Base-by-base conservation (phyloP, 148 eudicot genomes). In the Silene conica region DNA sequence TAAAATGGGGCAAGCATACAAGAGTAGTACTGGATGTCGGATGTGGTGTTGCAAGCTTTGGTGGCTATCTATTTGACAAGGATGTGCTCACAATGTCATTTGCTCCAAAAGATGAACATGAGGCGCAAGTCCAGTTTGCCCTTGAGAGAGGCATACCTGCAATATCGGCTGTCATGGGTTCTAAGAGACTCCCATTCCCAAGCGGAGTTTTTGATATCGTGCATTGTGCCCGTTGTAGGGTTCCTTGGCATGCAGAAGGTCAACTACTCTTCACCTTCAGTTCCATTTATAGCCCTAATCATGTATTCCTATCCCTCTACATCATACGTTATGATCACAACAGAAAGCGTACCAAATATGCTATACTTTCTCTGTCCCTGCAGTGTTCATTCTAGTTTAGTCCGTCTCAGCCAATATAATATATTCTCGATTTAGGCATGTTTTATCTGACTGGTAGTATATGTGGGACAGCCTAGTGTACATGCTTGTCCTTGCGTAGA, bases 91-190 rank as follows among this genome's bases (percentile, higher is more conserved):
- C 98, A 9, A 87, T 90, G 87, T 90, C 98, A 38, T 86, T 93
- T 74, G 98, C 93, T 8, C 96, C 96, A 4, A 93, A 93, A 82
- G 98, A 93, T 75, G 93, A 93, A 77, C 93, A 90, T 50, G 93
- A 87, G 74, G 96, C 97, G 21, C 97, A 90, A 77, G 91, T 92
- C 58, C 98, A 92, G 75, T 90, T 93, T 69, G 90, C 96, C 61
- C 84, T 90, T 1, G 96, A 90, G 77, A 83, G 98, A 69, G 96
- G 98, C 43, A 93, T 93, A 78, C 98, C 98, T 23, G 96, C 96
- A 59, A 93, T 93, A 67, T 89, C 96, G 3, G 93, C 98, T 11
- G 98, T 93, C 16, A 90, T 93, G 98, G 93, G 96, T 56, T 61
- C 90, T 59, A 82, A 85, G 71, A 77, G 93, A 73, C 88, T 93